Base-by-base conservation (phyloP, 140 eudicot species). In the Anethum foeniculum region DNA sequence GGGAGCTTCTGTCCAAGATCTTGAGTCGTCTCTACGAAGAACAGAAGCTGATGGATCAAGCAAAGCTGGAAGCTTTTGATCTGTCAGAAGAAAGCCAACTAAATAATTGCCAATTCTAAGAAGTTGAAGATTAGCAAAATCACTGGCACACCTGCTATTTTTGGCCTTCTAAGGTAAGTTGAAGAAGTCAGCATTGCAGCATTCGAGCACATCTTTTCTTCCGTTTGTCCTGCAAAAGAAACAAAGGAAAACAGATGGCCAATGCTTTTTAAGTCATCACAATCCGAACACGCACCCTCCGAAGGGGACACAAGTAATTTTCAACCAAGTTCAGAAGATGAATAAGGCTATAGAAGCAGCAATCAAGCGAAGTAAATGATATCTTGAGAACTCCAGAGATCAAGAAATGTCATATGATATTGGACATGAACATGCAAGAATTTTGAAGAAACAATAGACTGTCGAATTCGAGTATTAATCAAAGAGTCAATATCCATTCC, bases 401-500 rank as follows among this genome's bases (percentile, higher is more conserved):
- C 28, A 28, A 60, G 69, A 60, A 60, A 60, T 10, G 69, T 60
- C 30, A 21, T 30, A 23, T 60, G 69, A 25, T 2, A 60, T 23
- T 23, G 32, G 3, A 60, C 69, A 60, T 25, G 69, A 60, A 23
- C 27, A 23, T 60, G 69, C 69, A 60, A 60, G 69, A 60, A 60
- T 23, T 25, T 6, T 30, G n/a, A 25, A 32, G n/a, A 25, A 25
- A 23, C n/a, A n/a, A n/a, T n/a, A 60, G 23, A 60, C 32, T 9
- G 30, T 60, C 69, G 23, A 60, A 5, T 23, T 60, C 13, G 14
- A 4, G 10, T 25, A 19, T 25, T 60, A 25, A 5, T 60, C 30
- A 60, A 60, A 28, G 79, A 80, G n/a, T 8, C 75, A 71, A 86
- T 89, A 77, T 85, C 89, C n/a, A 85, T 89, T 74, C 90, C 86